phyloP scores from a whole-genome alignment of 2,329 filamentous ascomycete species.

The Trichoderma sp. region DNA sequence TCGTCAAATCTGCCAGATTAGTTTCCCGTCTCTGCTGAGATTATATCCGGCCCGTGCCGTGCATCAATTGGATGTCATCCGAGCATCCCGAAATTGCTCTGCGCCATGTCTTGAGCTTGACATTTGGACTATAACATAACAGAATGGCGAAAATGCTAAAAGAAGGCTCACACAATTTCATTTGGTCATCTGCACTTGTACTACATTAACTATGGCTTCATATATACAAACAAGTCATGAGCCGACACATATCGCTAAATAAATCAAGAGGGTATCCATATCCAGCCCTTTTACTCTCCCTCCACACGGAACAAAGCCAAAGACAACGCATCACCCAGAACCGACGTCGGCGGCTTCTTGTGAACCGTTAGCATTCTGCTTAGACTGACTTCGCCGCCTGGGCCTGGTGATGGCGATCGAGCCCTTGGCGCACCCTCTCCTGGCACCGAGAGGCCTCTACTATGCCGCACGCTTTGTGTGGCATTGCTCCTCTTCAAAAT shows the following conservation, averaged over 20 bases:
- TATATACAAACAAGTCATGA: neutral
- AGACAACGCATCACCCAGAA: constrained; percentile 27
- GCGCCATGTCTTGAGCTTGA: neutral
- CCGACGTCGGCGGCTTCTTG: constrained; percentile 24
- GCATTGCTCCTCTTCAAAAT: constrained; percentile 22
- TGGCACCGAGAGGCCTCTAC: constrained; percentile 22
- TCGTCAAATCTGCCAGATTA: neutral
- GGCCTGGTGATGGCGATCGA: constrained; percentile 18
- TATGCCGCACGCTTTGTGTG: constrained; percentile 24
- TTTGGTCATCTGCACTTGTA: neutral
- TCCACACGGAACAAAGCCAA: constrained; percentile 27
- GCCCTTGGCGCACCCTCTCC: neutral
- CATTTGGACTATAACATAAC: too few species aligned
- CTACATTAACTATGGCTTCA: neutral
- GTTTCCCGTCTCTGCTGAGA: neutral
- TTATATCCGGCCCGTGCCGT: neutral
- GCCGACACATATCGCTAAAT: neutral
- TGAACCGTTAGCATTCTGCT: constrained; percentile 25
- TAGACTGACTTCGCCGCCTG: constrained; percentile 21
- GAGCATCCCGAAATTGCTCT: neutral
- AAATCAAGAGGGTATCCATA: neutral
- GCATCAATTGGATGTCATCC: neutral
- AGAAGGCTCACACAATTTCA: neutral
- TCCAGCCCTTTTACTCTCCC: neutral
- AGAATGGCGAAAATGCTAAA: neutral